Base-by-base conservation (phyloP, 78 protist species). In the Dictyostelium intermedium region DNA sequence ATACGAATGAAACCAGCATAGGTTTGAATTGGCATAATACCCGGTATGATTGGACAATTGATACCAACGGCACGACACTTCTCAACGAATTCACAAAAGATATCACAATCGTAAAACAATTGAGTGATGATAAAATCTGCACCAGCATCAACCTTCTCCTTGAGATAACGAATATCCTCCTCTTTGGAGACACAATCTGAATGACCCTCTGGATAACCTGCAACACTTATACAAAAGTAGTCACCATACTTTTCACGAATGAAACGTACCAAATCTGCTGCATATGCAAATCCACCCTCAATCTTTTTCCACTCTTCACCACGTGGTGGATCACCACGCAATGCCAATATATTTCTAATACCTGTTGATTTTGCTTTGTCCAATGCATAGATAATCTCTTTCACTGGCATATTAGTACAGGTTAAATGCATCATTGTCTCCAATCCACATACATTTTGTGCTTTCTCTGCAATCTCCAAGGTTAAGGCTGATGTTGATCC, bases 51-150 rank as follows among this genome's bases (percentile, higher is more conserved):
- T 56, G 99, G 99, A 16, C 73, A 69, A 2, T 32, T 96, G 93
- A 99, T 99, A 27, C 99, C 98, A 39, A 72, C 37, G 0, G 23
- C 96, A n/a, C 97, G 47, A 92, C 98, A 97, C 69, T 87, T 92
- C 8, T 60, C 20, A 5, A 82, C 95, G 34, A 83, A 98, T 11
- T 87, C 43, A 7, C 47, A 11, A 93, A 96, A 98, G 41, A 91
- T 73, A 37, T 95, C 97, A 18, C 83, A 82, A 43, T 99, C 99
- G 87, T 96, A 98, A 83, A 99, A 98, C 25, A 98, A 91, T 93
- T 99, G 99, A 8, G 99, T 98, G 93, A 99, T 95, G 89, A 99
- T 92, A 77, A 92, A 30, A 66, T 99, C 99, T 9, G 99, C 99
- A 14, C 99, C 99, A 1, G 98, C 98, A 25, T 97, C 99, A 16